Percentiles rank a stretch among this genome's conserved stretches.
These are phyloP conservation scores for Trichoderma harzianum DNA, from an alignment of 2,329 filamentous ascomycete genomes.

Conservation along the genomic window DNA sequence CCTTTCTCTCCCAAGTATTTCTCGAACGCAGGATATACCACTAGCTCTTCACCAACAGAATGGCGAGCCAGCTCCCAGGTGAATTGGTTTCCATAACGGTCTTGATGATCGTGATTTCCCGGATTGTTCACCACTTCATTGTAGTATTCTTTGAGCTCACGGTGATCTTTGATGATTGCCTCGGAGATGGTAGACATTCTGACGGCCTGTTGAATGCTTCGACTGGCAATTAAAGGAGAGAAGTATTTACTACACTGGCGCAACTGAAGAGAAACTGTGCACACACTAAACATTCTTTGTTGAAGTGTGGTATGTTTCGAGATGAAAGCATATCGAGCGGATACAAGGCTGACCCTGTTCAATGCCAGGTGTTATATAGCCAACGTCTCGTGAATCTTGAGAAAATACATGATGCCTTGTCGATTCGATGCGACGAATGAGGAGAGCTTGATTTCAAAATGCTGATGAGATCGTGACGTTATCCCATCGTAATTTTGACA, in stretches of 20 bases:
- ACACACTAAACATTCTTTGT: not conserved
- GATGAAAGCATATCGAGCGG: too few relatives aligned
- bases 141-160: slow-evolving; percentile 37
- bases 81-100: slow-evolving; percentile 45
- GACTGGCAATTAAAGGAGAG: not conserved
- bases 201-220: not conserved
- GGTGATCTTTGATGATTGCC: slow-evolving; percentile 30
- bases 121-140: slow-evolving; percentile 38
- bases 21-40: slow-evolving; percentile 25
- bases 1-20: not conserved
- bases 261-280: not conserved
- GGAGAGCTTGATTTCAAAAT: not conserved
- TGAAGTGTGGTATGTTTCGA: not conserved
- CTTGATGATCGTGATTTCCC: slow-evolving; percentile 35
- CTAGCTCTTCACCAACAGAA: slow-evolving; percentile 46
- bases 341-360: too few relatives aligned
- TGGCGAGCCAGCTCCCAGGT: slow-evolving; percentile 49
- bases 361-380: too few relatives aligned
- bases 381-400: too few relatives aligned
- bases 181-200: slow-evolving; percentile 29
- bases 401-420: too few relatives aligned
- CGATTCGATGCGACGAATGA: not conserved
- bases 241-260: not conserved
- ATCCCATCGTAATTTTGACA: not conserved
- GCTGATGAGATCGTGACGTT: not conserved